phyloP scores from a whole-genome alignment of 805 yeast genomes.

The Spencermartinsiella europaea region DNA sequence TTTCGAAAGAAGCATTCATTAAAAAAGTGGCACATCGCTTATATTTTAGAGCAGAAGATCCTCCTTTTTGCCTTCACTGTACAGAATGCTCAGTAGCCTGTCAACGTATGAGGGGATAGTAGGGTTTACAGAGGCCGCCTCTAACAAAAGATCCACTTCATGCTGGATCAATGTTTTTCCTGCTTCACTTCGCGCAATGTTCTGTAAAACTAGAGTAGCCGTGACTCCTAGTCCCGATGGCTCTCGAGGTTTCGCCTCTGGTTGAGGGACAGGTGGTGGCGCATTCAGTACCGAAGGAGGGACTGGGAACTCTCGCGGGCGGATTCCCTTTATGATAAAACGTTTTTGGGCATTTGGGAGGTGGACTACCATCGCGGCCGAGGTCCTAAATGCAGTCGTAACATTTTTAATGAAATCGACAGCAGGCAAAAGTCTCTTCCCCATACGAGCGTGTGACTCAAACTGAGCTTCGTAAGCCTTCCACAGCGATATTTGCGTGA shows the following conservation, averaged over 20 bases:
- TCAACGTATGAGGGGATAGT: slow-evolving; percentile 23
- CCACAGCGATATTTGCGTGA: slow-evolving; percentile 94
- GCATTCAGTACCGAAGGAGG: slow-evolving; percentile 21
- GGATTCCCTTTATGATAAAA: slow-evolving; percentile 90
- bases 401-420: slow-evolving; percentile 96
- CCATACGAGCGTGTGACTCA: slow-evolving; percentile 48
- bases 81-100: slow-evolving; percentile 17
- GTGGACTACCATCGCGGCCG: slow-evolving; percentile 88
- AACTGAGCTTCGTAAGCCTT: slow-evolving; percentile 88
- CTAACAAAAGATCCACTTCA: slow-evolving; percentile 16
- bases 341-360: slow-evolving; percentile 61
- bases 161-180: slow-evolving; percentile 24
- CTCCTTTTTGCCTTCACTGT: background rate
- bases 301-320: slow-evolving; percentile 57
- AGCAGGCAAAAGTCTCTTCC: slow-evolving; percentile 70
- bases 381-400: slow-evolving; percentile 77
- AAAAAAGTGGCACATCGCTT: too few species aligned
- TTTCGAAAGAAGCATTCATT: too few species aligned
- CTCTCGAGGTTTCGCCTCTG: slow-evolving; percentile 11
- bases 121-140: slow-evolving; percentile 24
- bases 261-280: slow-evolving; percentile 9
- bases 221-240: slow-evolving; percentile 31
- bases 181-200: slow-evolving; percentile 29
- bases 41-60: background rate
- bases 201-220: slow-evolving; percentile 33